Conservation (phyloP, 2,329 filamentous ascomycete genomes). For the Dactylellina leptospora region DNA sequence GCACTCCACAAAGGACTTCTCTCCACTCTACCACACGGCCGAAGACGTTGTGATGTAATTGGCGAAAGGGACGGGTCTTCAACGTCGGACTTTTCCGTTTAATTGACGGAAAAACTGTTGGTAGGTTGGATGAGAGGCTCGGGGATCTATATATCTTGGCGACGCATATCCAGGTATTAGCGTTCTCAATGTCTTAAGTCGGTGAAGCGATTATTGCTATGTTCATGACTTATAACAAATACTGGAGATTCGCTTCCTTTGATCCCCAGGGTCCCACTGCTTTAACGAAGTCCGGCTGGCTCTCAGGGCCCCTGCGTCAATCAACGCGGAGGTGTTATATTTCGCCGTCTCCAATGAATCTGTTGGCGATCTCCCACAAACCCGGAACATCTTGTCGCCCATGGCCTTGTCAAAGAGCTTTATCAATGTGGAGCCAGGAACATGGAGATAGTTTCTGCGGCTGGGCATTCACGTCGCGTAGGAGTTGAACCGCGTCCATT, state of each 20-base stretch:
- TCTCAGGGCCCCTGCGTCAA: not conserved
- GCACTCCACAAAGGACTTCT: constrained; percentile 10
- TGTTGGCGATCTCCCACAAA: not conserved
- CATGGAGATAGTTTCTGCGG: constrained; percentile 47
- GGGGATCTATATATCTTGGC: constrained; percentile 24
- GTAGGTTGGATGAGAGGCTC: not conserved
- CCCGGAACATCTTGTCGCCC: constrained; percentile 18
- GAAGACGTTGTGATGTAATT: too few species aligned
- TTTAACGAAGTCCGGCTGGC: not conserved
- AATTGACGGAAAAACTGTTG: constrained; percentile 44
- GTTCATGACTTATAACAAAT: not conserved
- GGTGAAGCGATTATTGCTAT: not conserved
- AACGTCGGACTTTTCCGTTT: constrained; percentile 9
- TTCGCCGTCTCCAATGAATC: constrained; percentile 22
- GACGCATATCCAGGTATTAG: constrained; percentile 19
- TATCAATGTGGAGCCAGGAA: not conserved
- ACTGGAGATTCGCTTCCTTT: too few species aligned
- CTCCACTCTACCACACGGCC: too few species aligned
- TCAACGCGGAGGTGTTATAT: constrained; percentile 1
- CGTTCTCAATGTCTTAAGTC: constrained; percentile 2
- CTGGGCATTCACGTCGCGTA: constrained; percentile 16
- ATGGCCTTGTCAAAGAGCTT: not conserved
- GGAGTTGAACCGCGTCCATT: not conserved
- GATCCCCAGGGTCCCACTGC: not conserved
- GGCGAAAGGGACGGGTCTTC: too few species aligned